Percentiles rank a stretch among this genome's conserved stretches.
Conservation (phyloP, 1,284 basidiomycete genomes). For the Fomitopsis schrenkii region DNA sequence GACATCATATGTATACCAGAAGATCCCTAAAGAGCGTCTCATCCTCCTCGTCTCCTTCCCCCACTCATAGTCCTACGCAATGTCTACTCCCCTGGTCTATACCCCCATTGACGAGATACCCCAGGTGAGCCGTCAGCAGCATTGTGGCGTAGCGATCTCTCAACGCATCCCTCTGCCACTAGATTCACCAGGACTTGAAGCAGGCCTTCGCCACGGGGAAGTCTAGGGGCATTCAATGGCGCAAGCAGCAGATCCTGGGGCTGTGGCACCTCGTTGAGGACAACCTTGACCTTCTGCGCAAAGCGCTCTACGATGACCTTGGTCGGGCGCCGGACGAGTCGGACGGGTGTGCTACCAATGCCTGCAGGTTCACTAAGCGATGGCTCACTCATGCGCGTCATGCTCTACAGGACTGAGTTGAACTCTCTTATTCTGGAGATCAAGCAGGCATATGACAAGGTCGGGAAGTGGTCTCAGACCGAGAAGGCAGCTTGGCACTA, state of each 20-base stretch:
- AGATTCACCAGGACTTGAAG: conserved; percentile 53
- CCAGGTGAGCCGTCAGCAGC: neutral
- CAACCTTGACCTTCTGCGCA: conserved; percentile 50
- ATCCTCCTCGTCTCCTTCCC: neutral
- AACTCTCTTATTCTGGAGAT: conserved; percentile 53
- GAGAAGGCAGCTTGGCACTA: conserved; percentile 56
- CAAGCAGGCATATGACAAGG: conserved; percentile 56
- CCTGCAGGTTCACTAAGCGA: conserved; percentile 18
- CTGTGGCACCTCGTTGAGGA: conserved; percentile 64
- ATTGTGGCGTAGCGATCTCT: neutral
- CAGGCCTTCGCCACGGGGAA: conserved; percentile 56
- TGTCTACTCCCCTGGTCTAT: neutral
- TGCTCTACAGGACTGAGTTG: conserved; percentile 36
- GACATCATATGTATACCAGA: neutral
- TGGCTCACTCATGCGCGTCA: neutral
- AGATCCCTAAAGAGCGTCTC: neutral
- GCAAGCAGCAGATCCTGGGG: conserved; percentile 64
- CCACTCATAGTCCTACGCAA: neutral
- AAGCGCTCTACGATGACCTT: conserved; percentile 50
- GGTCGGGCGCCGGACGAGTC: conserved; percentile 52
- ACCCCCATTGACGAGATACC: neutral
- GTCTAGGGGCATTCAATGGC: conserved; percentile 50
- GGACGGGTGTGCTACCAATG: conserved; percentile 28
- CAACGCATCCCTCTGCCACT: neutral
- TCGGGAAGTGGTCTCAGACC: conserved; percentile 77